Evolutionary conservation across 768 basidiomycete species (phyloP).

Genomic region (Tulasnella sp.): DNA sequence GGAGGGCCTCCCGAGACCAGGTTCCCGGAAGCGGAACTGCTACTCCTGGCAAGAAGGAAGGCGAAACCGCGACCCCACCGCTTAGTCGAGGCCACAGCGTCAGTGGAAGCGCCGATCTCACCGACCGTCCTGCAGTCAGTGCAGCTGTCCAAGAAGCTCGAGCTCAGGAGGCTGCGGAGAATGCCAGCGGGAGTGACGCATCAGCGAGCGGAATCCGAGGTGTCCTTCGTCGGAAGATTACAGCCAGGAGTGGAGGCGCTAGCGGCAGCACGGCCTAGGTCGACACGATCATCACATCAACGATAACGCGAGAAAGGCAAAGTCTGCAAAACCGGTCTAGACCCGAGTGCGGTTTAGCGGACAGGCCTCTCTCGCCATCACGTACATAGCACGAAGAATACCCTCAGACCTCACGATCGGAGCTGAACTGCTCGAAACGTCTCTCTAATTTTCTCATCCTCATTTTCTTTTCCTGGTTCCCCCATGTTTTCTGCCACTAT

Average conservation of each 20-base stretch:
- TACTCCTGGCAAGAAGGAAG: not conserved
- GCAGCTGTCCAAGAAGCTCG: not conserved
- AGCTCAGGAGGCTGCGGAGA: constrained; percentile 4
- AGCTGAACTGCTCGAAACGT: constrained; percentile 8
- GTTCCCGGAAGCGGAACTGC: constrained; percentile 10
- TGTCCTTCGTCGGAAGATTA: constrained; percentile 6
- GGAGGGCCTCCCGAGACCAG: constrained; percentile 14
- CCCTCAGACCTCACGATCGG: constrained; percentile 7
- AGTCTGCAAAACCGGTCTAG: not conserved
- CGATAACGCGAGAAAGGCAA: constrained; percentile 13
- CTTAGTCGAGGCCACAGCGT: constrained; percentile 5
- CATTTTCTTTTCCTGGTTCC: constrained; percentile 1
- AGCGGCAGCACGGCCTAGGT: not conserved
- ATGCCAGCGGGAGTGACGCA: constrained; percentile 2
- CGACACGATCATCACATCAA: not conserved
- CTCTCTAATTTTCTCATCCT: constrained; percentile 20
- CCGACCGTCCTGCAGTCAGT: not conserved
- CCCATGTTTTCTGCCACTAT: not conserved
- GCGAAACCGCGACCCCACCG: not conserved
- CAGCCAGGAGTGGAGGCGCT: not conserved
- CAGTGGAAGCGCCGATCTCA: constrained; percentile 16
- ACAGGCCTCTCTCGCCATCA: constrained; percentile 1
- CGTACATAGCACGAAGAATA: constrained; percentile 15
- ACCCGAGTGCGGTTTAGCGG: not conserved
- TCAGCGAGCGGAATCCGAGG: not conserved